phyloP scores from a whole-genome alignment of 2,329 filamentous ascomycete genomes.

The Pseudogymnoascus sp. region DNA sequence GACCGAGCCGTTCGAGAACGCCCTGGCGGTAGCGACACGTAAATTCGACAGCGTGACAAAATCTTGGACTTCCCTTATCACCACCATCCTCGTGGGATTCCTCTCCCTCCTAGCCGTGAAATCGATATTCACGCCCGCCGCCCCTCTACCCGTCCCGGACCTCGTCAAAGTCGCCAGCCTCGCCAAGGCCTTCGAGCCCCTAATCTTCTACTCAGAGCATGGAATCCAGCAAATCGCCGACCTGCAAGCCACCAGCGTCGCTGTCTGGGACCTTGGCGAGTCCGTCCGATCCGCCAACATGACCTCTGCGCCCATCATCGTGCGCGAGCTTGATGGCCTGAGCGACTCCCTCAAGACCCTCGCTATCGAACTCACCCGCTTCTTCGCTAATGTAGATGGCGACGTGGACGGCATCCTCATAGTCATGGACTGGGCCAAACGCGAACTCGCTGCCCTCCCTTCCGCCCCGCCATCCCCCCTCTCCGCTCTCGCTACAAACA shows the following conservation, averaged over 20 bases:
- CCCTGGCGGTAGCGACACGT: slow-evolving; percentile 53
- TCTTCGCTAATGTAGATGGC: slow-evolving; percentile 88
- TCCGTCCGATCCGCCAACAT: slow-evolving; percentile 83
- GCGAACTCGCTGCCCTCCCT: slow-evolving; percentile 67
- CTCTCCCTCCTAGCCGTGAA: slow-evolving; percentile 58
- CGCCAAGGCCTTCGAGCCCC: slow-evolving; percentile 83
- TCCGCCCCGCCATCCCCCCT: slow-evolving; percentile 53
- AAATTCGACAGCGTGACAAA: slow-evolving; percentile 53
- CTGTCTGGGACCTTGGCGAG: slow-evolving; percentile 91
- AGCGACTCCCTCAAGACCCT: slow-evolving; percentile 79
- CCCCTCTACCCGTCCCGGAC: slow-evolving; percentile 63
- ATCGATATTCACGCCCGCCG: slow-evolving; percentile 59
- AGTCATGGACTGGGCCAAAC: slow-evolving; percentile 92
- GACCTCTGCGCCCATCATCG: slow-evolving; percentile 80
- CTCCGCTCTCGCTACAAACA: slow-evolving; percentile 68
- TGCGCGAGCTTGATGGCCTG: slow-evolving; percentile 73
- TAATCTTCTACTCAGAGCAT: slow-evolving; percentile 91
- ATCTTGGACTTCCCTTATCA: slow-evolving; percentile 59
- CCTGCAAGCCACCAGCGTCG: slow-evolving; percentile 82
- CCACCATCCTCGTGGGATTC: slow-evolving; percentile 52
- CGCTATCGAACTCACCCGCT: slow-evolving; percentile 77
- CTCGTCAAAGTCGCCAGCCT: slow-evolving; percentile 85
- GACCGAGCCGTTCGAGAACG: slow-evolving; percentile 72
- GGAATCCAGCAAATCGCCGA: slow-evolving; percentile 79
- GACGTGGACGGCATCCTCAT: slow-evolving; percentile 89